These are phyloP conservation scores for Fusarium sp. DNA, from an alignment of 2,329 filamentous ascomycete genomes.

Conservation along the genomic window DNA sequence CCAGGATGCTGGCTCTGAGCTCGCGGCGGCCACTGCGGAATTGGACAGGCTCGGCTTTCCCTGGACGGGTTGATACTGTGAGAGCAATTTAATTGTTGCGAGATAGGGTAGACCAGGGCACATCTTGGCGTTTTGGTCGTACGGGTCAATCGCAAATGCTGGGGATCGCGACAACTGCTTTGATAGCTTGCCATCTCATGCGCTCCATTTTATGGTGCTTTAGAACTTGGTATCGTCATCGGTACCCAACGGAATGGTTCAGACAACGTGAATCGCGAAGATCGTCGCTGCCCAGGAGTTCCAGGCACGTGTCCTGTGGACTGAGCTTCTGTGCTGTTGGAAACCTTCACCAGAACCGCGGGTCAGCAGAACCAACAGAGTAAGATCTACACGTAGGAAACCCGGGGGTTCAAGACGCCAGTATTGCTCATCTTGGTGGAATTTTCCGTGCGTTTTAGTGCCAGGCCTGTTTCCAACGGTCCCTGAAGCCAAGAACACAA, in stretches of 20 bases:
- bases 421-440: constrained; percentile 16
- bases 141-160: constrained; percentile 18
- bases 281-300: constrained; percentile 32
- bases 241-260: constrained; percentile 38
- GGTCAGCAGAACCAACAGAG: constrained; percentile 38
- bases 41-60: constrained; percentile 15
- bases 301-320: constrained; percentile 40
- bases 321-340: constrained; percentile 29
- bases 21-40: constrained; percentile 24
- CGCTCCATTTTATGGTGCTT: constrained; percentile 27
- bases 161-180: constrained; percentile 30
- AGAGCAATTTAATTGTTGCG: constrained; percentile 11
- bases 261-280: constrained; percentile 35
- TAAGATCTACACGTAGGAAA: constrained; percentile 36
- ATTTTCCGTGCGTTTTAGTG: constrained; percentile 35
- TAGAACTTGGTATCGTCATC: constrained; percentile 13
- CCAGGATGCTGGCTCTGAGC: constrained; percentile 20
- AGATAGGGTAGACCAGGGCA: constrained; percentile 25
- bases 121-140: constrained; percentile 23
- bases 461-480: constrained; percentile 26
- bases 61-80: constrained; percentile 2
- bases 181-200: constrained; percentile 15
- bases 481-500: constrained; percentile 14
- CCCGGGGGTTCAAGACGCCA: constrained; percentile 22
- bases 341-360: constrained; percentile 28